These are phyloP conservation scores for Leonotis leonurus DNA, from an alignment of 257 asterid genomes.

Conservation along the genomic window DNA sequence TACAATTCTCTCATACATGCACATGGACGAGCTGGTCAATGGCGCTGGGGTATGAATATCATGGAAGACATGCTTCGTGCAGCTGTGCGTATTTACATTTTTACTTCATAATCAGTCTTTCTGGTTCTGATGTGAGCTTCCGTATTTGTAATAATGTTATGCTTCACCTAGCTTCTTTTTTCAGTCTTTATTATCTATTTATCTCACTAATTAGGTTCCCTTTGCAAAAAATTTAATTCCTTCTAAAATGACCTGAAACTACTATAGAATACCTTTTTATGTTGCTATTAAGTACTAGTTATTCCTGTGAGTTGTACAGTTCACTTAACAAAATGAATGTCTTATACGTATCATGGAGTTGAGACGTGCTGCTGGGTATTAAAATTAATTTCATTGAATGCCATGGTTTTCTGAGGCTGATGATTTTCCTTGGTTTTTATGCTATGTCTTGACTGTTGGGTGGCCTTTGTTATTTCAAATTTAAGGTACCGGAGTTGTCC, in stretches of 20 bases:
- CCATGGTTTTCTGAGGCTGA: background rate
- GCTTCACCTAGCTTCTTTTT: constrained; percentile 2
- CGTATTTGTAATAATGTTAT: constrained; percentile 22
- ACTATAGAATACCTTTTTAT: too few relatives aligned
- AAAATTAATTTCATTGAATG: too few relatives aligned
- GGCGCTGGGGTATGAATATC: constrained; percentile 95
- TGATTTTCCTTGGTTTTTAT: background rate
- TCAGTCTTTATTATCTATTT: background rate
- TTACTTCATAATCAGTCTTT: constrained; percentile 52
- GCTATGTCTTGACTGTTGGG: background rate
- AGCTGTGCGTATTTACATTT: constrained; percentile 75
- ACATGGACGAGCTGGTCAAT: constrained; percentile 94
- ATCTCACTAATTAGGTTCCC: background rate
- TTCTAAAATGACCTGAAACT: background rate
- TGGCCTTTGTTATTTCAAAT: too few relatives aligned
- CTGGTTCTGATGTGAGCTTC: constrained; percentile 61
- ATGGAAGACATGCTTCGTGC: constrained; percentile 98
- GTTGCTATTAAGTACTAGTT: too few relatives aligned
- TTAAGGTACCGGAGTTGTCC: too few relatives aligned
- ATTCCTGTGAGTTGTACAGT: background rate
- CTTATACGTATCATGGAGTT: background rate
- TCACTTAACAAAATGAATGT: background rate
- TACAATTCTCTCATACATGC: constrained; percentile 84
- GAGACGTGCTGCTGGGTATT: too few relatives aligned
- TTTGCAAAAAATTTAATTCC: too few relatives aligned